Evolutionary conservation across 768 basidiomycete genomes (phyloP), one percentile per base, ranked within the genome.

Genomic region (Mrakia hoshinonis): DNA sequence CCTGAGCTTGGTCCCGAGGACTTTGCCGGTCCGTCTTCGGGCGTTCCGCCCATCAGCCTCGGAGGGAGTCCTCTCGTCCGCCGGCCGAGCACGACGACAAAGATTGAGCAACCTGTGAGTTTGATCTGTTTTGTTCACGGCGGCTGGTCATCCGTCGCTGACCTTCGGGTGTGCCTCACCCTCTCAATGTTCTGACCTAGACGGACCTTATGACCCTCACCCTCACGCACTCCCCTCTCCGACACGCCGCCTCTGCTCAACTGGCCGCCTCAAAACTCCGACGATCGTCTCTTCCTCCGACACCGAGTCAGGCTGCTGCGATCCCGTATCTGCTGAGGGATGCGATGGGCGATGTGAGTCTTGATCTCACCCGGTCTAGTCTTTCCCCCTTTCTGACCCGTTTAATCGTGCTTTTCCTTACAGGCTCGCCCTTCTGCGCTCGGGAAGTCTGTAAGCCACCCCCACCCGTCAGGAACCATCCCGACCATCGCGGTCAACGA

Each of bases 161-260:
- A 61, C 22, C 55, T 5, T 34, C 18, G 31, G 18, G 29, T 58
- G 11, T 9, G 31, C 34, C 34, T 1, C 58, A 34, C 26, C 1
- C 12, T 31, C 18, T 39, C n/a, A 12, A 36, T 51, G 49, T 18
- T 51, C 20, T 51, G 20, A 51, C 15, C 20, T 31, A 61, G 58
- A 61, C 58, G 58, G 58, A 61, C 22, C 58, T 61, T 15, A 61
- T 61, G 58, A 61, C 58, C n/a, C 58, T 36, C 31, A 61, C 34
- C 18, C 58, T 61, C 58, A 36, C 58, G 34, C 58, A 31, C 20
- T 61, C 58, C 36, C 58, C 58, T 38, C 34, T 38, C 22, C 62
- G n/a, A 64, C 62, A 43, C 4, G 38, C n/a, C 43, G 15, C 62
- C 4, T 46, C 43, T 2, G 22, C 62, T 46, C 62, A 29, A 12